Conservation (phyloP, 2,329 filamentous ascomycete species). For the Phialophora verrucosa region DNA sequence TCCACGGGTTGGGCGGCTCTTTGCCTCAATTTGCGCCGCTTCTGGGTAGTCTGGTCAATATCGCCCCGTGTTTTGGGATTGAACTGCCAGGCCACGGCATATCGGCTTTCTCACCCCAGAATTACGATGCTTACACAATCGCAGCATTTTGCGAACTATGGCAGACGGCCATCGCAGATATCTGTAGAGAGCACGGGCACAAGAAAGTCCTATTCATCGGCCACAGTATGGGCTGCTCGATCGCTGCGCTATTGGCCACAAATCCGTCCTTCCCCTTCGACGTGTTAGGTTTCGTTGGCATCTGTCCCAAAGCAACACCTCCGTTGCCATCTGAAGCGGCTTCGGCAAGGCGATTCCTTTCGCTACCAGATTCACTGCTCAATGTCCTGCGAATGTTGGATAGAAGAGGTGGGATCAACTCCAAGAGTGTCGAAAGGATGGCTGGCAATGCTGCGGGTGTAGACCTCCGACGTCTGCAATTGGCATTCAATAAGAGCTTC, state of each 20-base stretch:
- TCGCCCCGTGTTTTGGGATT: constrained; percentile 83
- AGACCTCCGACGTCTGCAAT: constrained; percentile 51
- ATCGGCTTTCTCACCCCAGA: constrained; percentile 72
- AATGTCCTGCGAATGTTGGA: constrained; percentile 79
- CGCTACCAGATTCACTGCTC: constrained; percentile 71
- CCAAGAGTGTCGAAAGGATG: constrained; percentile 78
- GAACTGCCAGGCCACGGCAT: constrained; percentile 90
- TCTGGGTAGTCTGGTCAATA: constrained; percentile 78
- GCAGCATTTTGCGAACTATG: constrained; percentile 77
- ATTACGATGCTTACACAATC: constrained; percentile 79
- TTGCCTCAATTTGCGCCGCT: constrained; percentile 85
- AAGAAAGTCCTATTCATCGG: constrained; percentile 37
- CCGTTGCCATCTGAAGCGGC: constrained; percentile 60
- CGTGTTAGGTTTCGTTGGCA: constrained; percentile 76
- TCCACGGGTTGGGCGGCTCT: constrained; percentile 93
- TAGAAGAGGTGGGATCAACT: constrained; percentile 75
- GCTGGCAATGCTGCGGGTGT: constrained; percentile 53
- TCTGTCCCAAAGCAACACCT: constrained; percentile 77
- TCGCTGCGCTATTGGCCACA: constrained; percentile 74
- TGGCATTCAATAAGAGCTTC: constrained; percentile 74
- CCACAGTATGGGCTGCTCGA: constrained; percentile 87
- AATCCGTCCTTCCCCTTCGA: constrained; percentile 63
- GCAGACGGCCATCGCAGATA: constrained; percentile 69
- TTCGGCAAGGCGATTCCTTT: constrained; percentile 64
- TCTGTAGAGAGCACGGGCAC: constrained; percentile 33